Evolutionary conservation across 805 yeast species (phyloP), one percentile per base, ranked within the genome.

Genomic region (Sungouiella blattae): DNA sequence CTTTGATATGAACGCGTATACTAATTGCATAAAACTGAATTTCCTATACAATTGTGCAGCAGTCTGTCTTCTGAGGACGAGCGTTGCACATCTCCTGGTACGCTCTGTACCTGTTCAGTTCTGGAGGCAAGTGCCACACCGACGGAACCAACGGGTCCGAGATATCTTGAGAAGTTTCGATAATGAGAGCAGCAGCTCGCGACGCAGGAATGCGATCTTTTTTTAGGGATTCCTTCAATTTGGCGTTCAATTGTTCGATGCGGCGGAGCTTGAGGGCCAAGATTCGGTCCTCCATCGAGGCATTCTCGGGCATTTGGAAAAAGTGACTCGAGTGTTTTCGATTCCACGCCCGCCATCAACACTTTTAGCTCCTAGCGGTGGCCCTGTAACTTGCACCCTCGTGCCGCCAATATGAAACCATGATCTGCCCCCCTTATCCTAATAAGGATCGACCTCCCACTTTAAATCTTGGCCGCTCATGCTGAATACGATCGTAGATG

Each of bases 191-290:
- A 6, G 80, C 73, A 6, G 83, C 83, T 47, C 75, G 74, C 4
- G 86, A 78, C 6, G 84, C 80, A 21, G 79, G 76, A 2, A 80
- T 76, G 41, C 88, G 62, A 9, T 80, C 80, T 35, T 75, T 60
- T 3, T 69, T 52, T 25, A 83, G 52, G 28, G 76, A 71, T 18
- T 69, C 69, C 44, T 69, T 71, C 24, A 83, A 55, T 41, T 74
- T 75, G 3, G 57, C 50, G 47, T 80, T 81, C 21, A 80, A 63
- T 46, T 79, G 80, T 32, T 67, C 70, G 22, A 80, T 71, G 46
- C 89, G 66, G 49, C 75, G 77, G 29, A 83, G 60, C 54, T 81
- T 83, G 39, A 83, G 58, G 30, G 63, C 62, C 40, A 77, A 67
- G 18, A 80, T 68, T 46, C 74, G 75, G 33, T 45, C 45, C 18